Base-by-base conservation (phyloP, 2,329 filamentous ascomycete species). In the Rhynchosporium graminicola region DNA sequence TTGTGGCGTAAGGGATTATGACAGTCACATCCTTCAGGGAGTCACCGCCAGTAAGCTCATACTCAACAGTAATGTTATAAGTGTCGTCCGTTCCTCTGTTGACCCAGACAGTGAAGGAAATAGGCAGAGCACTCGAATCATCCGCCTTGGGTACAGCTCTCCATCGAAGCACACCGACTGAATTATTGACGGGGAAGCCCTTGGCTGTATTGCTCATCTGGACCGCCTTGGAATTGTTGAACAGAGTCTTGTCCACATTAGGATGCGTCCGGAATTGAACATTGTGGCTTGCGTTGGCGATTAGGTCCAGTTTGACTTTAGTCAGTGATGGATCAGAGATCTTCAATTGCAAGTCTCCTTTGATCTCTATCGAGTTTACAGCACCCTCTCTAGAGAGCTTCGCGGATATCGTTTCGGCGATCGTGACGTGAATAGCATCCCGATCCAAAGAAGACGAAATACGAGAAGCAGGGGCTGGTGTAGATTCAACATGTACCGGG, bases 71-170 rank as follows among this genome's bases (percentile, higher is more conserved):
- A 73, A 99, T 86, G 68, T 90, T 96, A 77, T 89, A 96, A 72
- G 88, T 92, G 74, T 87, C 86, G 52, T 88, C 86, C 28, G 86
- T 84, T 54, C 91, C 89, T 77, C 93, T 92, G 78, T 97, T 97
- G 64, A 96, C 91, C 95, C 95, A 99, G 43, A 97, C 94, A 2
- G 92, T 97, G 76, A 99, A 98, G 43, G 90, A 95, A 72, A 99
- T 95, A 7, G 95, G 95, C 43, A 96, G 87, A 60, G 93, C 86
- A 65, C 87, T 87, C 42, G 89, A 78, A 70, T 96, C 91, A 69
- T 96, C 92, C 2, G 84, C 82, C 77, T 91, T 92, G 55, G 92
- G 90, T 15, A 88, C 87, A 28, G 91, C 89, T 72, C 92, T 90
- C 95, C 95, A 99, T 75, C 94, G 87, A 74, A 99, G 83, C 47